Evolutionary conservation across 1,139 yeast species (phyloP).

Genomic region (Suhomyces bribrorum): DNA sequence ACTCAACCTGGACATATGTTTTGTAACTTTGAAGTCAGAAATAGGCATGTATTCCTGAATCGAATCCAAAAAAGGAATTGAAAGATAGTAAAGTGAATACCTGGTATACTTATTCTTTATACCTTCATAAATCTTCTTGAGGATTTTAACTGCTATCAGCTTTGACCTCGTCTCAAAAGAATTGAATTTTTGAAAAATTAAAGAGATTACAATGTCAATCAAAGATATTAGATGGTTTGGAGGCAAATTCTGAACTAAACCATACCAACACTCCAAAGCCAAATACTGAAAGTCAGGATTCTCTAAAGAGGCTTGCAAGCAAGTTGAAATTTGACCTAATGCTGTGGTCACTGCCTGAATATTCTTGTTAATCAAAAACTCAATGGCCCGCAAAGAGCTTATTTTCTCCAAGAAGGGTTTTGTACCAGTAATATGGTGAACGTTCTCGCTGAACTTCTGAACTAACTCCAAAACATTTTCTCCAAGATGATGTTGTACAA

Average conservation of each 20-base stretch:
- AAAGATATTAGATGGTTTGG: conserved; percentile 53
- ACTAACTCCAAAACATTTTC: conserved; percentile 75
- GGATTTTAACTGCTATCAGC: conserved; percentile 45
- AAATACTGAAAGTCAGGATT: conserved; percentile 58
- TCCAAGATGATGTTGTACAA: conserved; percentile 38
- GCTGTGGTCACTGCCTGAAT: conserved; percentile 69
- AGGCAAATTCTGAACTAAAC: conserved; percentile 51
- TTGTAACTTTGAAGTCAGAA: conserved; percentile 24
- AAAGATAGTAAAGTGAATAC: conserved; percentile 50
- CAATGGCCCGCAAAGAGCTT: conserved; percentile 72
- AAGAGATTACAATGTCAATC: conserved; percentile 47
- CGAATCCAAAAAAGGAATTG: conserved; percentile 42
- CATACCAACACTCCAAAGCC: conserved; percentile 70
- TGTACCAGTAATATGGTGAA: conserved; percentile 70
- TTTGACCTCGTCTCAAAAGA: conserved; percentile 50
- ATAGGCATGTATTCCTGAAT: conserved; percentile 20
- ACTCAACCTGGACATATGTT: conserved; percentile 26
- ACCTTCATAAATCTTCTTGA: conserved; percentile 40
- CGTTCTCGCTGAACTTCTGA: conserved; percentile 75
- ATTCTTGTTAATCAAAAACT: conserved; percentile 63
- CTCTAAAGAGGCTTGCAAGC: conserved; percentile 79
- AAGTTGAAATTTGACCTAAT: conserved; percentile 84
- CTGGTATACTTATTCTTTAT: conserved; percentile 36
- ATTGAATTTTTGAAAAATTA: conserved; percentile 63
- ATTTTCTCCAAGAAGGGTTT: conserved; percentile 73